Evolutionary conservation across 129 eudicot species (phyloP).

Genomic region (Kitagawia praeruptora): DNA sequence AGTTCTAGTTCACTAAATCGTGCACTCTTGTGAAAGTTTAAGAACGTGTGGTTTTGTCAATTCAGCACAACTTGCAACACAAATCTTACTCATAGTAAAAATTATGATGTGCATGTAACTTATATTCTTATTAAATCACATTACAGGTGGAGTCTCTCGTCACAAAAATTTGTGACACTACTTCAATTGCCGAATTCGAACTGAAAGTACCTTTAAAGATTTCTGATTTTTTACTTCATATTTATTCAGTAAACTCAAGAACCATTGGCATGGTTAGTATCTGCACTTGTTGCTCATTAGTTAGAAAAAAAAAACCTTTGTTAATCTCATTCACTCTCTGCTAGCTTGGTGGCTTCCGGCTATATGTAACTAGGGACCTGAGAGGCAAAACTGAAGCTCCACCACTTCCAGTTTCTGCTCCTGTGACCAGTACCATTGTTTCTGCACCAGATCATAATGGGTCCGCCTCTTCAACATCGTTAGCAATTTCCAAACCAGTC

Average conservation of each 20-base stretch:
- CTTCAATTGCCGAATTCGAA: conserved; percentile 87
- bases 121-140: conserved; percentile 7
- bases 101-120: background rate
- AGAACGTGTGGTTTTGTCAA: background rate
- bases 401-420: conserved; percentile 45
- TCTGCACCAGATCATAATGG: conserved; percentile 42
- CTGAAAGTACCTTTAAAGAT: conserved; percentile 33
- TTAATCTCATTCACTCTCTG: conserved; percentile 8
- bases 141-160: conserved; percentile 75
- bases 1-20: background rate
- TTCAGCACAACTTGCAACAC: background rate
- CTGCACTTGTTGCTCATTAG: background rate
- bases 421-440: conserved; percentile 30
- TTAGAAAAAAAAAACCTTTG: background rate
- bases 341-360: conserved; percentile 76
- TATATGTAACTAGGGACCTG: conserved; percentile 56
- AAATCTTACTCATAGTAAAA: background rate
- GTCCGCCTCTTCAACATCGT: conserved; percentile 55
- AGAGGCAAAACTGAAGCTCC: conserved; percentile 30
- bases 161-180: conserved; percentile 56
- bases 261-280: background rate
- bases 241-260: background rate
- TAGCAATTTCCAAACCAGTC: conserved; percentile 56
- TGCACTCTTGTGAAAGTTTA: background rate
- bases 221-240: background rate